phyloP scores from a whole-genome alignment of 345 rosid genomes.

The Populus davidiana region DNA sequence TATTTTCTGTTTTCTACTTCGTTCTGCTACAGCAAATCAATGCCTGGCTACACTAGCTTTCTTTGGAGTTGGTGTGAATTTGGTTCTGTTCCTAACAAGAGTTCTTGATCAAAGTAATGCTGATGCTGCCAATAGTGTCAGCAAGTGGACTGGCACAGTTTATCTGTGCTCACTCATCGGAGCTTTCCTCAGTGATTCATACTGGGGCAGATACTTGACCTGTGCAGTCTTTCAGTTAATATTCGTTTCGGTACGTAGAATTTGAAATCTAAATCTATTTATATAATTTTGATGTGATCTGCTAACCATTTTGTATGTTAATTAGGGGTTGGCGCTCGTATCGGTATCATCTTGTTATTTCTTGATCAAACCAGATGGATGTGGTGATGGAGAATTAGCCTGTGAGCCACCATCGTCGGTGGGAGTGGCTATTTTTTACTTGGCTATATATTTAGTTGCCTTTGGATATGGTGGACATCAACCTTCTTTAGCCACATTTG shows the following conservation, averaged over 20 bases:
- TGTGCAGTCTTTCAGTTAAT: constrained; percentile 56
- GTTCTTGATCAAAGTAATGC: constrained; percentile 78
- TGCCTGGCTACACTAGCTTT: constrained; percentile 84
- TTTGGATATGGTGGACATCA: constrained; percentile 93
- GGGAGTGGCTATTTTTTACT: constrained; percentile 50
- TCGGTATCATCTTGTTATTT: constrained; percentile 61
- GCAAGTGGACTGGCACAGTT: constrained; percentile 95
- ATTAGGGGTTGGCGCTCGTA: constrained; percentile 57
- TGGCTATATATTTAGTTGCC: constrained; percentile 67
- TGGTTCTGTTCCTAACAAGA: constrained; percentile 78
- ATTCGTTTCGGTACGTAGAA: constrained; percentile 42
- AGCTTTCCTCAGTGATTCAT: constrained; percentile 92
- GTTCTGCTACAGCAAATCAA: constrained; percentile 55
- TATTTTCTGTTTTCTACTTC: background rate
- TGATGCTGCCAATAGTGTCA: constrained; percentile 76
- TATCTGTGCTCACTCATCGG: constrained; percentile 79
- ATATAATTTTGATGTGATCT: background rate
- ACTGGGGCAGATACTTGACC: constrained; percentile 91
- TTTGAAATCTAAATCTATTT: background rate
- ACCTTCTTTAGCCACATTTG: constrained; percentile 84
- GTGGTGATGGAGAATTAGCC: constrained; percentile 50
- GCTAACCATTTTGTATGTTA: background rate
- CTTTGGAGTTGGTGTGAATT: constrained; percentile 87
- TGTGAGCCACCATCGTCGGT: constrained; percentile 44
- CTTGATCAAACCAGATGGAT: constrained; percentile 61